Evolutionary conservation across 495 filamentous ascomycete species (phyloP).

Genomic region (Talaromyces ruber): DNA sequence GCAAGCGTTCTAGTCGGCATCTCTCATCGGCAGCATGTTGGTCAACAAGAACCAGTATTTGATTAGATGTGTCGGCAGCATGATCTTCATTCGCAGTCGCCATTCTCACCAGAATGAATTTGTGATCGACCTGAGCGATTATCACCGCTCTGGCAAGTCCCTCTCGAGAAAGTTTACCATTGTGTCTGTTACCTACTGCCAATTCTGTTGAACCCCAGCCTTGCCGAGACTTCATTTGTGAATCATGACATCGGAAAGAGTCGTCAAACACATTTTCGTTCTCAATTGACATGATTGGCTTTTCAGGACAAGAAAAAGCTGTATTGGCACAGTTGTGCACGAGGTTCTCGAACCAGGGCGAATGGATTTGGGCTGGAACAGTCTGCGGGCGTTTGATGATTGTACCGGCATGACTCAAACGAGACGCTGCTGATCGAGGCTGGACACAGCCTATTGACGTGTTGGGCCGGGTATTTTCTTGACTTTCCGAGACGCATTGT

Average conservation of each 20-base stretch:
- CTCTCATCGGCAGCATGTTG: constrained; percentile 95
- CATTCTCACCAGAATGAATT: constrained; percentile 74
- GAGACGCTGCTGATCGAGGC: constrained; percentile 15
- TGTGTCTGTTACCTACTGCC: not conserved
- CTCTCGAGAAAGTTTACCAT: constrained; percentile 56
- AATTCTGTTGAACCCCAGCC: not conserved
- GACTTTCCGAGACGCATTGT: constrained; percentile 27
- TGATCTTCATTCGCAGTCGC: constrained; percentile 1
- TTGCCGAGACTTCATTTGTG: not conserved
- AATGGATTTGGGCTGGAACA: constrained; percentile 6
- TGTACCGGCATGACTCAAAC: constrained; percentile 3
- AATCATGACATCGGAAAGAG: not conserved
- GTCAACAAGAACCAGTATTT: constrained; percentile 65
- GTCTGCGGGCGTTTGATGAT: constrained; percentile 11
- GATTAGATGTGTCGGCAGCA: not conserved
- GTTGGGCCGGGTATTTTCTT: constrained; percentile 1
- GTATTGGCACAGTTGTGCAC: constrained; percentile 53
- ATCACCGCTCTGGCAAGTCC: constrained; percentile 55
- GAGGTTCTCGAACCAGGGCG: constrained; percentile 28
- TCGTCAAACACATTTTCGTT: constrained; percentile 3
- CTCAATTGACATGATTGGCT: constrained; percentile 33
- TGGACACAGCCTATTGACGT: constrained; percentile 1
- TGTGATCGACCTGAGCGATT: constrained; percentile 77
- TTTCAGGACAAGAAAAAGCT: constrained; percentile 45
- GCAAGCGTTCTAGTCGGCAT: constrained; percentile 65